These are phyloP conservation scores for Usnea hakonensis DNA, from an alignment of 495 filamentous ascomycete genomes.

Conservation along the genomic window DNA sequence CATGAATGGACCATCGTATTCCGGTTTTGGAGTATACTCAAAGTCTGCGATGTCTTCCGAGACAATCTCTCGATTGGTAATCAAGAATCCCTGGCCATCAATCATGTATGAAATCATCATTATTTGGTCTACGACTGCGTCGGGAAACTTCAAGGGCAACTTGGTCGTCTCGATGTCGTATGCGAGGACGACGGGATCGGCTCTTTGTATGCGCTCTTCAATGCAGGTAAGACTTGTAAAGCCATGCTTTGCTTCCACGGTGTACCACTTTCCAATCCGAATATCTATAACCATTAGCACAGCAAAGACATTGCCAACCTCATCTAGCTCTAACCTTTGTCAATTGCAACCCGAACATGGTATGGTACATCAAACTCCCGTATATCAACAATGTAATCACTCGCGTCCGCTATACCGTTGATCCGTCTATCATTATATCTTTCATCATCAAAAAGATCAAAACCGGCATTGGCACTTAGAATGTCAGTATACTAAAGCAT, in stretches of 20 bases:
- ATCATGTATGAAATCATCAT: conserved; percentile 99
- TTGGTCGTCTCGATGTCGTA: conserved; percentile 99
- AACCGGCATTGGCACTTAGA: conserved; percentile 69
- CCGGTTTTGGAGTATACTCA: conserved; percentile 94
- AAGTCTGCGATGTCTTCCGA: conserved; percentile 97
- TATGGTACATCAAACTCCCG: conserved; percentile 99
- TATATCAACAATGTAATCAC: conserved; percentile 98
- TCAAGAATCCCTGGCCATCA: conserved; percentile 94
- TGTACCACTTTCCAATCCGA: conserved; percentile 95
- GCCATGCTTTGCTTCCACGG: conserved; percentile 89
- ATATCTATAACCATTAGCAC: conserved; percentile 54
- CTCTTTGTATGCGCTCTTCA: conserved; percentile 78
- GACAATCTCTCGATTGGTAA: conserved; percentile 96
- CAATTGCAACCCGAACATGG: conserved; percentile 97
- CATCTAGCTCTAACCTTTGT: conserved; percentile 56
- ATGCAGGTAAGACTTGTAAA: conserved; percentile 70
- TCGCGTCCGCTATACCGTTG: conserved; percentile 77
- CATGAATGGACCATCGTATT: conserved; percentile 90
- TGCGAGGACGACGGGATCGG: conserved; percentile 92
- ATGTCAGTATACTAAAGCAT: conserved; percentile 24
- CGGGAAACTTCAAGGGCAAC: conserved; percentile 94
- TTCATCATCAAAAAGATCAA: conserved; percentile 94
- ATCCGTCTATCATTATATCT: conserved; percentile 74
- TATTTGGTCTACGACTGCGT: conserved; percentile 87
- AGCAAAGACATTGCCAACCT: too few species aligned